Evolutionary conservation across 768 basidiomycete species (phyloP).

Genomic region (Lyophyllum atratum): DNA sequence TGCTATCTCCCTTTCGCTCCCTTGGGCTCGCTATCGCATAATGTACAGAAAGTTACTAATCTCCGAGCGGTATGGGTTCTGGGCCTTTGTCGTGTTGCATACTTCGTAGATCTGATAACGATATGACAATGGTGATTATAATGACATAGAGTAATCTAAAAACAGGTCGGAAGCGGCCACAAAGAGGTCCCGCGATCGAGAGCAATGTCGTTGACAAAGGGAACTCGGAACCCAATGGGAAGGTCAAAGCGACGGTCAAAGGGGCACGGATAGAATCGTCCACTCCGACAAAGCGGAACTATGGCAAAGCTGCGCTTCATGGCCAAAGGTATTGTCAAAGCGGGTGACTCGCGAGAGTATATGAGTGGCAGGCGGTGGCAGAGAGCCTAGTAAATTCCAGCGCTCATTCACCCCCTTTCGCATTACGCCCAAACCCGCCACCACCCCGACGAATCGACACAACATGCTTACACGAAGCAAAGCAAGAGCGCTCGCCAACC

Average conservation of each 20-base stretch:
- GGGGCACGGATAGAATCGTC: background rate
- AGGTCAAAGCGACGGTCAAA: background rate
- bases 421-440: background rate
- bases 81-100: background rate
- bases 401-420: background rate
- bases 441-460: background rate
- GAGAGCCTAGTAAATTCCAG: background rate
- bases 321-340: slow-evolving; percentile 1
- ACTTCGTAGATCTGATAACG: background rate
- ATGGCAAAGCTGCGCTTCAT: background rate
- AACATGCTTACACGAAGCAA: slow-evolving; percentile 16
- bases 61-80: background rate
- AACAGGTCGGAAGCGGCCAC: background rate
- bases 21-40: background rate
- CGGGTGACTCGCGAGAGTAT: background rate
- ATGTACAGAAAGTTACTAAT: background rate
- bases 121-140: background rate
- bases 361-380: background rate
- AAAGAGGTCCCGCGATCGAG: background rate
- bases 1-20: background rate
- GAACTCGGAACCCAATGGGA: background rate
- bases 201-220: background rate
- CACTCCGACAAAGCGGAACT: background rate
- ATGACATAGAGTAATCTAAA: background rate
- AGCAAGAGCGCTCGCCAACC: slow-evolving; percentile 3